Evolutionary conservation across 148 eudicot species (phyloP), one percentile per base, ranked within the genome.

Genomic region (Dianthus caryophyllus): DNA sequence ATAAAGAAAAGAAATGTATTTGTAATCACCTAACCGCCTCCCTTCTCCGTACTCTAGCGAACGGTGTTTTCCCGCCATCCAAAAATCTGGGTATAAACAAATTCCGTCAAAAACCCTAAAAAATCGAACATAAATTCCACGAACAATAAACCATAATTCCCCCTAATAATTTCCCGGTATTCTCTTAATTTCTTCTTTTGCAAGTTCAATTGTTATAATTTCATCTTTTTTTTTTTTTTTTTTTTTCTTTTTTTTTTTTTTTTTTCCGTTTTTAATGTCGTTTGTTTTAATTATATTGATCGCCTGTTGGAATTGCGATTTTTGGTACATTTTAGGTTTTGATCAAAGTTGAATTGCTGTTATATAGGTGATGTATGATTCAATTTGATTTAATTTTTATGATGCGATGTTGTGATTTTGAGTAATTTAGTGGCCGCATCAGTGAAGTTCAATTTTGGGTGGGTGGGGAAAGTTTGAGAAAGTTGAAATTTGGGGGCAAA

Each of bases 91-190:
- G n/a, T n/a, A n/a, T n/a, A 0, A 12, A 55, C 31, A 26, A 57
- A 57, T 26, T 5, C 21, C 64, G 2, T 1, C 44, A 9, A 60
- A 57, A 57, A 56, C 61, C 61, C 61, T 57, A 57, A n/a, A 57
- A 57, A 29, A 4, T 56, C 2, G 18, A 33, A 0, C 5, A 2
- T 0, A 33, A n/a, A 33, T 18, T 38, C 16, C 38, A 31, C 33
- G 36, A 20, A 33, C 46, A 33, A 33, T 2, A 2, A 33, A 13
- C 64, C 17, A 15, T n/a, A 5, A 30, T 13, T 57, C 39, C 1
- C 64, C 64, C 18, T 31, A 17, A 30, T 25, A 60, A 60, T 1
- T 9, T 14, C 22, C 22, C 36, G 46, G 46, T 33, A 60, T 17
- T 60, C 36, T 9, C 46, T 60, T 60, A 8, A 60, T 31, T 9